Percentiles rank a stretch among this genome's conserved stretches.
These are phyloP conservation scores for Phytophthora parvispora DNA, from an alignment of 352 stramenopile species.

Conservation along the genomic window DNA sequence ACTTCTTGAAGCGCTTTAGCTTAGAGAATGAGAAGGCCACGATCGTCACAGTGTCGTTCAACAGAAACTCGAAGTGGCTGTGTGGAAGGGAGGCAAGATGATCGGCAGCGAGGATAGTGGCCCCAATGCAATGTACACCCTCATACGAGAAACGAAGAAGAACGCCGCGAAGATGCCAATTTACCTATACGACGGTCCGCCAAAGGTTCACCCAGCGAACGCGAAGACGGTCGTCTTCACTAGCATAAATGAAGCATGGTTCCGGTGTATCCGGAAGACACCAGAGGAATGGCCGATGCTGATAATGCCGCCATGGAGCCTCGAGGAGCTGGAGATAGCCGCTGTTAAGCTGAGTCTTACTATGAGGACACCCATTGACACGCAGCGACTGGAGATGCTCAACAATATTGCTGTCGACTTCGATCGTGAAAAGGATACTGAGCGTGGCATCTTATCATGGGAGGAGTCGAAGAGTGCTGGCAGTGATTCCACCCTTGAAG, in stretches of 20 bases:
- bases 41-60: background rate
- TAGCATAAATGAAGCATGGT: background rate
- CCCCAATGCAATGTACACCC: background rate
- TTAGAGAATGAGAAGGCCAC: background rate
- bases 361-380: background rate
- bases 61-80: background rate
- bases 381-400: too few relatives aligned
- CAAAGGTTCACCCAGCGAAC: background rate
- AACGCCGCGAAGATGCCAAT: background rate
- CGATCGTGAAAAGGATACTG: too few relatives aligned
- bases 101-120: background rate
- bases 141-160: background rate
- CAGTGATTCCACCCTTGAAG: too few relatives aligned
- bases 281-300: background rate
- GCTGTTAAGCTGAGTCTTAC: background rate
- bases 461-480: too few relatives aligned
- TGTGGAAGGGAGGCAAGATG: background rate
- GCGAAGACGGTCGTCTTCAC: background rate
- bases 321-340: background rate
- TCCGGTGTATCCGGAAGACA: background rate
- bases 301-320: background rate
- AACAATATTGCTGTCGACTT: too few relatives aligned
- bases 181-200: background rate
- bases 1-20: background rate
- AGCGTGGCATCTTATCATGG: too few relatives aligned